Conservation (phyloP, 1,284 basidiomycete genomes). For the Amylostereum chailletii region DNA sequence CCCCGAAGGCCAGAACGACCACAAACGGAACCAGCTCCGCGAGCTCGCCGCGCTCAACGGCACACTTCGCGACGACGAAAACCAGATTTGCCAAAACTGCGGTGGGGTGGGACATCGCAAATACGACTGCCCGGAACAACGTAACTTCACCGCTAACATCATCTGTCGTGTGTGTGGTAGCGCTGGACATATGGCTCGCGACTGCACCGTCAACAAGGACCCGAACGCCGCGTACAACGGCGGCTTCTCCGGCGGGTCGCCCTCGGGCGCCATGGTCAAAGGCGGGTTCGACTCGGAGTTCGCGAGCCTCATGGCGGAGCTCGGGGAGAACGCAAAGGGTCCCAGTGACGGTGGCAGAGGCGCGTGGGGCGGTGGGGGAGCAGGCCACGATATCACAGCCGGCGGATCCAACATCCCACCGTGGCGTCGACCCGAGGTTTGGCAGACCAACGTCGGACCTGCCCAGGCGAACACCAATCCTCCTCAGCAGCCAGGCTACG, state of each 20-base stretch:
- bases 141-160: slow-evolving; percentile 95
- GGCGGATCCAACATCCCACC: slow-evolving; percentile 77
- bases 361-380: slow-evolving; percentile 50
- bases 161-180: slow-evolving; percentile 95
- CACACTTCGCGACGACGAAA: slow-evolving; percentile 98
- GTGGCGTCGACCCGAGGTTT: slow-evolving; percentile 80
- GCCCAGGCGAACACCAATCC: slow-evolving; percentile 33
- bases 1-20: slow-evolving; percentile 98
- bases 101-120: slow-evolving; percentile 91
- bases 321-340: slow-evolving; percentile 77
- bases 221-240: slow-evolving; percentile 39
- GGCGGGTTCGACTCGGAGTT: slow-evolving; percentile 95
- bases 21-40: slow-evolving; percentile 98
- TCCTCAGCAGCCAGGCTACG: slow-evolving; percentile 19
- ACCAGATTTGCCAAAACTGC: slow-evolving; percentile 98
- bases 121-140: slow-evolving; percentile 95
- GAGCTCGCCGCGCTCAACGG: slow-evolving; percentile 97
- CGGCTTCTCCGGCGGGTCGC: slow-evolving; percentile 18
- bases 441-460: slow-evolving; percentile 44
- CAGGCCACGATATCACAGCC: slow-evolving; percentile 66
- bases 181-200: slow-evolving; percentile 94
- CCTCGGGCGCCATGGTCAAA: slow-evolving; percentile 38
- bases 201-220: slow-evolving; percentile 83
- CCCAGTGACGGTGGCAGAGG: slow-evolving; percentile 46
- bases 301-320: slow-evolving; percentile 93